Evolutionary conservation across 805 yeast species (phyloP), one percentile per base, ranked within the genome.

Genomic region (Torulaspora quercuum): DNA sequence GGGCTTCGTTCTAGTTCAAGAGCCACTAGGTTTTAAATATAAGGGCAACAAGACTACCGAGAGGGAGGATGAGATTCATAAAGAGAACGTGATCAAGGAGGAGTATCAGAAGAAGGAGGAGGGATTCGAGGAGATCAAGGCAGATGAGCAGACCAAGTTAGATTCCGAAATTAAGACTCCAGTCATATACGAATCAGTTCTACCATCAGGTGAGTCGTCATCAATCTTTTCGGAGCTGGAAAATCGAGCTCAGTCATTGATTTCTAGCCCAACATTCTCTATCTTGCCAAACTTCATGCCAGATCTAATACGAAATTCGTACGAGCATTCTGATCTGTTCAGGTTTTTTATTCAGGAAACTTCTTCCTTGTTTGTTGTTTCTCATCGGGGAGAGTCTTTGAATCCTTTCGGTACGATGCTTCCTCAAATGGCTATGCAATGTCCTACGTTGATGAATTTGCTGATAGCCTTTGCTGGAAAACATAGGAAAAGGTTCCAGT

Each of bases 321-420:
- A 23, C 15, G 33, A 67, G 41, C 78, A 79, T 54, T 64, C 74
- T 28, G 78, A 76, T 38, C 65, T 79, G 12, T 76, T 82, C 60
- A 76, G 76, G 42, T 78, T 78, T 44, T 84, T 75, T 67, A 59
- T 76, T 6, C 67, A 76, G 33, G 73, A 75, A 9, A 81, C 85
- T 0, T 74, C 89, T 1, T 68, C 68, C 23, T 63, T 71, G 16
- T 65, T 82, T 12, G 84, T 80, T 5, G 88, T 89, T 0, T 78
- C 83, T 0, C 84, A 84, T 7, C 64, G 72, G 3, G 53, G 65
- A 6, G 50, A 70, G 49, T 64, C 59, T 13, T 76, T 73, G 10
- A 79, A 81, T 48, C 94, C 94, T 0, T 82, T 82, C 61, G 70
- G 72, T 42, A 70, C 70, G 8, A 63, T 80, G 6, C 57, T 84